Base-by-base conservation (phyloP, 2,329 filamentous ascomycete species). In the Zymoseptoria crescenta region DNA sequence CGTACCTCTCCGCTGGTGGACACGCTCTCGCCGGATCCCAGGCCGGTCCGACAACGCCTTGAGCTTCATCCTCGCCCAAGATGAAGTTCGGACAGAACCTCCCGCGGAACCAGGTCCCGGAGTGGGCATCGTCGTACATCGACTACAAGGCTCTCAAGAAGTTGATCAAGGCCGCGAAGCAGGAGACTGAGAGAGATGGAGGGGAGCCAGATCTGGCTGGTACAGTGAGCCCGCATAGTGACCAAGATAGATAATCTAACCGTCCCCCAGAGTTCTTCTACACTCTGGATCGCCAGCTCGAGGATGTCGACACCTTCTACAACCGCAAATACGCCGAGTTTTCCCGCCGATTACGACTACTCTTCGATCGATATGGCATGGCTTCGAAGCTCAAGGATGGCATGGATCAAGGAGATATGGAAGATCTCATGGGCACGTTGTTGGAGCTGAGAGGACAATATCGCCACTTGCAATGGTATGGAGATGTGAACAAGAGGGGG, bases 231-330 rank as follows among this genome's bases (percentile, higher is more conserved):
- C 52, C 54, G 59, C 60, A 58, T 54, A 51, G 29, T 58, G 56
- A 58, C 54, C 59, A 56, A 59, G 35, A 51, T 62, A 57, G 58
- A 63, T 62, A 62, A 61, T 62, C 66, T 70, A 65, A 68, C 66
- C 52, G 59, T 61, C 55, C 55, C 60, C 69, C 79, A 96, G 94
- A 92, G 75, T 96, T 99, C 81, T 96, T 96, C 79, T 96, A 93
- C 75, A 89, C 88, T 64, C 86, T 99, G 74, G 94, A 99, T 73
- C 89, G 94, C 69, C 96, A 97, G 73, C 87, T 99, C 70, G 94
- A 99, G 79, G 89, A 96, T 76, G 93, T 99, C 73, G 91, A 96
- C 75, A 84, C 84, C 55, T 97, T 99, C 75, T 97, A 96, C 80
- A 96, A 96, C 78, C 95, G 92, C 74, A 96, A 96, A 73, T 91